Percentiles rank a stretch among this genome's conserved stretches.
phyloP scores from a whole-genome alignment of 768 basidiomycete species.

The Trametes punicea region DNA sequence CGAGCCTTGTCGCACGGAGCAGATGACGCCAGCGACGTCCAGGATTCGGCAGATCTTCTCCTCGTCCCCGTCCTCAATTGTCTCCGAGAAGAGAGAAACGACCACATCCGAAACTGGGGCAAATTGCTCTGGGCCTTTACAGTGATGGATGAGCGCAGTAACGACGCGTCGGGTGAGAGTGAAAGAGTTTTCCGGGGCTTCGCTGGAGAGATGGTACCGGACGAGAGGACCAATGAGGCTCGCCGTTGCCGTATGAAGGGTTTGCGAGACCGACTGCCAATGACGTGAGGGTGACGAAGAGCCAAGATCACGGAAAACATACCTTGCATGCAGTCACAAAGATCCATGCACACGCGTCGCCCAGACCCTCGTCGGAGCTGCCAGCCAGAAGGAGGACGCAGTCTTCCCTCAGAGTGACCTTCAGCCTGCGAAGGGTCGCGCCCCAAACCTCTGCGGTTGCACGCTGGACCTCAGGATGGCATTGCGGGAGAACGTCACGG shows the following conservation, averaged over 20 bases:
- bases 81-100: constrained; percentile 36
- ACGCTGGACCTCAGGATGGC: constrained; percentile 68
- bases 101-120: constrained; percentile 52
- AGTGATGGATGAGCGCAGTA: constrained; percentile 82
- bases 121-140: constrained; percentile 67
- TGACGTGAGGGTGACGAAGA: neutral
- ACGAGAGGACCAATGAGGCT: constrained; percentile 61
- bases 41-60: constrained; percentile 51
- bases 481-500: constrained; percentile 48
- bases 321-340: constrained; percentile 81
- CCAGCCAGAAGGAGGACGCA: constrained; percentile 53
- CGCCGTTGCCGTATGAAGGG: constrained; percentile 71
- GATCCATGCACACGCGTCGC: constrained; percentile 70
- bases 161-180: constrained; percentile 67
- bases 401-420: constrained; percentile 51
- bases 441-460: constrained; percentile 89
- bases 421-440: constrained; percentile 67
- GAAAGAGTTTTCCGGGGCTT: constrained; percentile 41
- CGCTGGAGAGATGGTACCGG: constrained; percentile 45
- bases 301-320: constrained; percentile 5
- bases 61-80: constrained; percentile 16
- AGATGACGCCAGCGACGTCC: constrained; percentile 53
- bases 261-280: constrained; percentile 72
- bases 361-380: constrained; percentile 42
- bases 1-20: constrained; percentile 68